Base-by-base conservation (phyloP, 2,329 filamentous ascomycete species). In the Pseudocercospora pini-densiflorae region DNA sequence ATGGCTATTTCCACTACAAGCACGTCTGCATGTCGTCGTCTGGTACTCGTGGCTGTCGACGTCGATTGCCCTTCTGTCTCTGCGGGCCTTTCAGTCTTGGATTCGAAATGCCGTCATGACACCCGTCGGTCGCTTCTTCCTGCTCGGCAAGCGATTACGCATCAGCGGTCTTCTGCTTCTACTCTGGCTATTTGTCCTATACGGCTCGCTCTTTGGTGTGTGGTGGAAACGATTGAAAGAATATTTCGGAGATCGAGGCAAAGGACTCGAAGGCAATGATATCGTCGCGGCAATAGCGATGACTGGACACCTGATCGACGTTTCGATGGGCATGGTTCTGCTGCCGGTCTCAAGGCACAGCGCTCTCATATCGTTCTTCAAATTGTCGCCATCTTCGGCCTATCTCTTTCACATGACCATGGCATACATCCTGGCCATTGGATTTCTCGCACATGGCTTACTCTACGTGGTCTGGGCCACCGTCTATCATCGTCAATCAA, bases 311-410 rank as follows among this genome's bases (percentile, higher is more conserved):
- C 27, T 68, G 16, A 58, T 61, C 10, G 67, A 68, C 23, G 62
- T 66, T 14, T 62, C 67, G 1, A 68, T 68, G 67, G 67, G 67
- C 1, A 64, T 68, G 64, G 67, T 63, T 21, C 59, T 68, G 10
- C 53, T 68, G 24, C 67, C 67, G 5, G 64, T 68, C 4, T 64
- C 64, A 10, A 36, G 67, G 51, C 67, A 68, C 24, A 62, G 61
- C 24, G 64, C 67, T 40, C 45, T 68, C 45, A 61, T 59, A 14
- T 64, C 64, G n/a, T 66, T 68, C 58, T 64, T 68, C 67, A 64
- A 62, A 49, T 64, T 68, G 3, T 62, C 61, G 27, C 64, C 61
- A 6, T 40, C 21, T n/a, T 66, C 64, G 36, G 63, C 51, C 14
- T 66, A 58, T 33, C 33, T 40, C 45, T 68, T 68, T 54, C 67